Conservation (phyloP, 805 yeast genomes). For the Schizosaccharomyces octosporus region DNA sequence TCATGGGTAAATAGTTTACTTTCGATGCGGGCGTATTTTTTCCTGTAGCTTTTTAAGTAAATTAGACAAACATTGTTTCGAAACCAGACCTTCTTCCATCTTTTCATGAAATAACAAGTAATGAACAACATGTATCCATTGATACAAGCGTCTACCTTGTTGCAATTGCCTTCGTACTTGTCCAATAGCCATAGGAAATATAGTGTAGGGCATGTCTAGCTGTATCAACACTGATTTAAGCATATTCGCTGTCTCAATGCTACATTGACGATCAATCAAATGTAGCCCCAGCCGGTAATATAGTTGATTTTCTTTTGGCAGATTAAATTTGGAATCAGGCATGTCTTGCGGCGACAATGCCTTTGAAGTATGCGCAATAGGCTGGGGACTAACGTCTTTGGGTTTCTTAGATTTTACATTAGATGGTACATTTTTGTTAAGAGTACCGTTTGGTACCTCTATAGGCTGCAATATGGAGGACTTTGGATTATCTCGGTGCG, state of each 20-base stretch:
- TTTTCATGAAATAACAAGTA: not conserved
- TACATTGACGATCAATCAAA: not conserved
- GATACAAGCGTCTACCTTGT: not conserved
- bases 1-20: not conserved
- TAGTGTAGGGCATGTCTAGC: not conserved
- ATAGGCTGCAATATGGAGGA: not conserved
- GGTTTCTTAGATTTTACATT: not conserved
- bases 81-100: not conserved
- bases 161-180: not conserved
- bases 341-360: not conserved
- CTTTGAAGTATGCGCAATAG: not conserved
- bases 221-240: not conserved
- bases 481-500: not conserved
- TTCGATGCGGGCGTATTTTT: not conserved
- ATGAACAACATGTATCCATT: not conserved
- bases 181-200: not conserved
- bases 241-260: not conserved
- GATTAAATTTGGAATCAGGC: not conserved
- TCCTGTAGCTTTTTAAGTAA: not conserved
- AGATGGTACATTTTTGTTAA: not conserved
- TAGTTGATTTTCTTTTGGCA: not conserved
- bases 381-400: not conserved
- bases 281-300: not conserved
- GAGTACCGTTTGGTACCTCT: too few relatives aligned
- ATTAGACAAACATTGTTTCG: not conserved